A percentile compares a stretch with the other conserved stretches of the same genome.
phyloP scores from a whole-genome alignment of 129 eudicot genomes.

The Ambrosia artemisiifolia region DNA sequence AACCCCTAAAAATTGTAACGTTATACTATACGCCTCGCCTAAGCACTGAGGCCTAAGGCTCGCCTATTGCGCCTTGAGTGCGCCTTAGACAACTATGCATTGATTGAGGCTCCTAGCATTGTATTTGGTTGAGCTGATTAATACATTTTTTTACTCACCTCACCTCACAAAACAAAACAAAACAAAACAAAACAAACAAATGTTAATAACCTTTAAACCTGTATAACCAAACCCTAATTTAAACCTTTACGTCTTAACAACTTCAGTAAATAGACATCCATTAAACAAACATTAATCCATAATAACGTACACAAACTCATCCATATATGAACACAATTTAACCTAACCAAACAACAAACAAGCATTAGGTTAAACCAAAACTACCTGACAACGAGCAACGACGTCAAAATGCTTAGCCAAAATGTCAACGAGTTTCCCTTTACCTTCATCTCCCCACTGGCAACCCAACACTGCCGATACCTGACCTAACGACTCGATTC shows the following conservation, averaged over 20 bases:
- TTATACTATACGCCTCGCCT: too few species aligned
- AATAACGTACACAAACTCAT: conserved; percentile 1
- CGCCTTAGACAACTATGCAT: too few species aligned
- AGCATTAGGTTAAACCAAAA: neutral
- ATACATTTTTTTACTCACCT: too few species aligned
- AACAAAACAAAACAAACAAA: too few species aligned
- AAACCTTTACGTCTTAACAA: neutral
- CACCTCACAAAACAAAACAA: too few species aligned
- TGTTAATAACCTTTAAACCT: neutral
- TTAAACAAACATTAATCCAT: neutral
- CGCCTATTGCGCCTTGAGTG: too few species aligned
- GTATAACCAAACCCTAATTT: neutral
- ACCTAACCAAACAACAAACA: neutral
- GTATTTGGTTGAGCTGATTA: too few species aligned
- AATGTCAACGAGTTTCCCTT: conserved; percentile 94
- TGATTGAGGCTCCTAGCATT: too few species aligned
- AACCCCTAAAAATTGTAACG: too few species aligned
- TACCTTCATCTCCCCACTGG: conserved; percentile 99
- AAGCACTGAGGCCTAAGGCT: too few species aligned
- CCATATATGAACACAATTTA: neutral
- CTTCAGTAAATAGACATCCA: neutral
- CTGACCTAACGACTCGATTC: conserved; percentile 71
- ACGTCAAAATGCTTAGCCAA: conserved; percentile 81
- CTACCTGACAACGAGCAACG: conserved; percentile 96
- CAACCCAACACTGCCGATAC: conserved; percentile 92